These are phyloP conservation scores for Nicotiana otophora DNA, from an alignment of 257 asterid species.

Conservation along the genomic window DNA sequence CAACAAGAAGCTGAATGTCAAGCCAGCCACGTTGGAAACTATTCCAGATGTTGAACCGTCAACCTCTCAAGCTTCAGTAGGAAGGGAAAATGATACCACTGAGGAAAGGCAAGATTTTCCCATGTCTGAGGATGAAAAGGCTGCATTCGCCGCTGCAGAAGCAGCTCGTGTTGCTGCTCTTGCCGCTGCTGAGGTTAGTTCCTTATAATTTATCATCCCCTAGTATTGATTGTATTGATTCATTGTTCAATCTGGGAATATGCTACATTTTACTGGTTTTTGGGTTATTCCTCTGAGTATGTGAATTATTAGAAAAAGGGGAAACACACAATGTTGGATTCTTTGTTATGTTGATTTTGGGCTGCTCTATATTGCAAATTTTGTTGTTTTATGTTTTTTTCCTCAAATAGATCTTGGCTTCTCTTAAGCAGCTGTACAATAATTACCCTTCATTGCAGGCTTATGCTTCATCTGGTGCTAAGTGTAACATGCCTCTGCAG, in stretches of 20 bases:
- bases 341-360: slow-evolving; percentile 7
- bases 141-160: slow-evolving; percentile 90
- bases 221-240: not conserved
- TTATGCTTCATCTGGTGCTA: slow-evolving; percentile 79
- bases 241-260: not conserved
- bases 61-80: slow-evolving; percentile 50
- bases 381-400: not conserved
- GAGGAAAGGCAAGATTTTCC: slow-evolving; percentile 45
- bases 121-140: slow-evolving; percentile 86
- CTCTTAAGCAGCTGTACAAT: not conserved
- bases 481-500: slow-evolving; percentile 42
- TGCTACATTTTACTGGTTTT: not conserved
- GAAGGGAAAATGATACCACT: slow-evolving; percentile 32
- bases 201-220: not conserved
- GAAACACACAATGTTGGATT: not conserved
- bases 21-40: slow-evolving; percentile 33
- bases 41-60: slow-evolving; percentile 44
- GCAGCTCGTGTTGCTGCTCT: slow-evolving; percentile 88
- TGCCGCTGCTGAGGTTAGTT: slow-evolving; percentile 95
- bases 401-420: not conserved
- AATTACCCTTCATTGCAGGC: slow-evolving; percentile 51
- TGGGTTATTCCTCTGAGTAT: not conserved
- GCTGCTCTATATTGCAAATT: slow-evolving; percentile 6
- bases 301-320: not conserved
- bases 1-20: slow-evolving; percentile 36